Conservation (phyloP, 345 rosid species). For the Syzygium grande region DNA sequence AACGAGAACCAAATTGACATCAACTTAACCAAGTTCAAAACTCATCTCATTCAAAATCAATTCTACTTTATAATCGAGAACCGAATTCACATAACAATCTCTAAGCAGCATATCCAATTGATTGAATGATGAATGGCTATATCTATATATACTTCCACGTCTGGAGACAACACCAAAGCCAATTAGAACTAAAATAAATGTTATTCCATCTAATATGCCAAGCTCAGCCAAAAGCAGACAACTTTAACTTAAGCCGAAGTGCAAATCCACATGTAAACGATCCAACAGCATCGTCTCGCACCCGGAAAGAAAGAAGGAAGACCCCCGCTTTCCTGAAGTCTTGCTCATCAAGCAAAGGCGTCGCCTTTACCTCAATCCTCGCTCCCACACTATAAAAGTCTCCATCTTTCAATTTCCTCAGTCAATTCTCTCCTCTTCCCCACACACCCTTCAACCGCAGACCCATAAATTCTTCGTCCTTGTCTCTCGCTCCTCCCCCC, state of each 20-base stretch:
- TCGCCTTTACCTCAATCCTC: neutral
- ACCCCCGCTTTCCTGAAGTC: neutral
- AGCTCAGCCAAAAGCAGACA: neutral
- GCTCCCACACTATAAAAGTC: neutral
- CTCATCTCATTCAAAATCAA: no score
- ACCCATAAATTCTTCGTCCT: neutral
- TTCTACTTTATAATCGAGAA: rapidly evolving
- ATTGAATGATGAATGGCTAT: neutral
- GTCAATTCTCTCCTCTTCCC: neutral
- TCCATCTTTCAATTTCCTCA: neutral
- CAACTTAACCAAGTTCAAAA: neutral
- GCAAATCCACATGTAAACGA: neutral
- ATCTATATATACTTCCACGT: neutral
- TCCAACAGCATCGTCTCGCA: neutral
- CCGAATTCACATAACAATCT: neutral
- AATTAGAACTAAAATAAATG: neutral
- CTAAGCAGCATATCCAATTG: neutral
- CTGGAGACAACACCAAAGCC: neutral
- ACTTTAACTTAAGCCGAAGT: neutral
- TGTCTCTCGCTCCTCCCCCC: neutral
- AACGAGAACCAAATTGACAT: rapidly evolving
- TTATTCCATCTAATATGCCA: neutral
- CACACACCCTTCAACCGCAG: neutral
- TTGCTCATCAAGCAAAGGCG: neutral
- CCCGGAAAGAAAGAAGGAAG: neutral